Evolutionary conservation across 2,329 filamentous ascomycete genomes (phyloP).

Genomic region (Fusarium piperis): DNA sequence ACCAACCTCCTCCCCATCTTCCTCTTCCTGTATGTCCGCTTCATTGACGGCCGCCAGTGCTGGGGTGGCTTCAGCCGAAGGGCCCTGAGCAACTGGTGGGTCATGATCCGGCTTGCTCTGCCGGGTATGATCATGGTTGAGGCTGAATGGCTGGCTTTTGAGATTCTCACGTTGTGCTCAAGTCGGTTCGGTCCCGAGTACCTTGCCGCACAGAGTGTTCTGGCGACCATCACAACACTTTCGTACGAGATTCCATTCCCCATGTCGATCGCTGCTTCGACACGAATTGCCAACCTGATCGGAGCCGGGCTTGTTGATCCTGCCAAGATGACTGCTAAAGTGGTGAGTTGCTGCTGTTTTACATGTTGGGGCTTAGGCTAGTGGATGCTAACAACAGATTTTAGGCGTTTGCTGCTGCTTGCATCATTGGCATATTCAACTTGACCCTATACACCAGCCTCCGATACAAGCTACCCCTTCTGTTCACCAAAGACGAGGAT

Average conservation of each 20-base stretch:
- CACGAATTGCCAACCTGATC: slow-evolving; percentile 90
- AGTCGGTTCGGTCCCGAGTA: slow-evolving; percentile 82
- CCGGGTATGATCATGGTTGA: slow-evolving; percentile 94
- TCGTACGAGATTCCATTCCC: slow-evolving; percentile 95
- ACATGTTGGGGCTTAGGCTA: neutral
- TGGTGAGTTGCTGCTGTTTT: slow-evolving; percentile 59
- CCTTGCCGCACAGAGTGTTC: slow-evolving; percentile 87
- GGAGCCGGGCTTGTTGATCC: slow-evolving; percentile 85
- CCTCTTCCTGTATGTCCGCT: slow-evolving; percentile 81
- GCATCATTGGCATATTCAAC: slow-evolving; percentile 82
- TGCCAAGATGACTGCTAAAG: slow-evolving; percentile 82
- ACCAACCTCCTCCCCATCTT: slow-evolving; percentile 80
- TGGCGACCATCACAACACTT: slow-evolving; percentile 80
- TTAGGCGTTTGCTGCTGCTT: slow-evolving; percentile 68
- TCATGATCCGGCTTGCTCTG: slow-evolving; percentile 86
- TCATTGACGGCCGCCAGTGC: slow-evolving; percentile 78
- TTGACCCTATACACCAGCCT: slow-evolving; percentile 74
- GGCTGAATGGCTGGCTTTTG: slow-evolving; percentile 93
- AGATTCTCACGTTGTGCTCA: slow-evolving; percentile 85
- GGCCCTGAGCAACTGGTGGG: slow-evolving; percentile 78
- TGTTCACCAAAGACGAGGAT: slow-evolving; percentile 79
- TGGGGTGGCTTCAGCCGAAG: slow-evolving; percentile 83
- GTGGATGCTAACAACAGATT: slow-evolving; percentile 4
- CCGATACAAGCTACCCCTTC: slow-evolving; percentile 76
- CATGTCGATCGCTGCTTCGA: slow-evolving; percentile 86